Evolutionary conservation across 148 eudicot species (phyloP).

Genomic region (Simmondsia chinensis): DNA sequence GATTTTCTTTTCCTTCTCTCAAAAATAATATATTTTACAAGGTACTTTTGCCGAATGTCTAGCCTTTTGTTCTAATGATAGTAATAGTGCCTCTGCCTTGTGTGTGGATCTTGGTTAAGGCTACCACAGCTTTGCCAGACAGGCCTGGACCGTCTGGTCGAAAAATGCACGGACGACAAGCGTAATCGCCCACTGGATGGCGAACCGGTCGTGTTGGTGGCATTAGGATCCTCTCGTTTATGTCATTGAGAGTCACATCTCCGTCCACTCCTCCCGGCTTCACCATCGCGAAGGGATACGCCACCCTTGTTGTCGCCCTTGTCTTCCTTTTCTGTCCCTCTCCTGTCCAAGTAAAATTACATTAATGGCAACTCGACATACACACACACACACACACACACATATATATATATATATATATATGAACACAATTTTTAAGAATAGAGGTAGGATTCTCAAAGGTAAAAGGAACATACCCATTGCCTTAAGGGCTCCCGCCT

Average conservation of each 20-base stretch:
- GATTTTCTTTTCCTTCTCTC: no score
- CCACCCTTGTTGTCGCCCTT: constrained; percentile 22
- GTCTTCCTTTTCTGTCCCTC: constrained; percentile 10
- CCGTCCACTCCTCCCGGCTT: constrained; percentile 82
- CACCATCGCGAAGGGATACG: constrained; percentile 65
- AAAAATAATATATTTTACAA: no score
- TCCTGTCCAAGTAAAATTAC: no score
- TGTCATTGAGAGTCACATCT: constrained; percentile 58
- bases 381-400: no score
- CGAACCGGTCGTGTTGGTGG: constrained; percentile 68
- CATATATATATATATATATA: no score
- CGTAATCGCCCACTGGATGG: constrained; percentile 82
- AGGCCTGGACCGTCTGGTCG: constrained; percentile 52
- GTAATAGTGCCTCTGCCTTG: constrained; percentile 82
- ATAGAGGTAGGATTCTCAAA: no score
- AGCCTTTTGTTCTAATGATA: constrained; percentile 62
- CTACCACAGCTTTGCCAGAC: constrained; percentile 74
- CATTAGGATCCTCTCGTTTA: constrained; percentile 57
- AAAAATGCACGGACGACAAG: constrained; percentile 49
- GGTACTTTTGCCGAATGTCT: no score
- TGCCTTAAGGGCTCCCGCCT: no score
- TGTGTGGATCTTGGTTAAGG: constrained; percentile 62
- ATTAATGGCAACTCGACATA: no score
- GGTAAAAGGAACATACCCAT: no score
- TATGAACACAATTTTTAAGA: no score